Conservation (phyloP, 2,329 filamentous ascomycete species). For the Diaporthe citrichinensis region DNA sequence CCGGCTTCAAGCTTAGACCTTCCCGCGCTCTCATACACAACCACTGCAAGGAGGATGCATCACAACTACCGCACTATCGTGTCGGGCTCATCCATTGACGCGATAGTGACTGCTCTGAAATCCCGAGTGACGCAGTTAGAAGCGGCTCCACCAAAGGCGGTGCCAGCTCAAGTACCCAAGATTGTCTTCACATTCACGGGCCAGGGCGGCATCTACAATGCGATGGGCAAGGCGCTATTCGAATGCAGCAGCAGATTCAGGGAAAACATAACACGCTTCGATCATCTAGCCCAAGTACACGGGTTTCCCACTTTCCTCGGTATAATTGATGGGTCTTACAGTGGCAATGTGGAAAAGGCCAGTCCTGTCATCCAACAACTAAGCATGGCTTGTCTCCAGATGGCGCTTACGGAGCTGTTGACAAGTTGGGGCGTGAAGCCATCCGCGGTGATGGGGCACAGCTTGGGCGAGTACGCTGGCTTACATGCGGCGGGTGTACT, state of each 20-base stretch:
- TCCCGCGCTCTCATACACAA: constrained; percentile 74
- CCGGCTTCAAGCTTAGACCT: constrained; percentile 61
- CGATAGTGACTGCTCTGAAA: constrained; percentile 58
- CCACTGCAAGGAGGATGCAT: constrained; percentile 75
- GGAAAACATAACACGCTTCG: constrained; percentile 64
- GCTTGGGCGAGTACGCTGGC: constrained; percentile 78
- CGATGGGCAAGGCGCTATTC: constrained; percentile 59
- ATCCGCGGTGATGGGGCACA: constrained; percentile 64
- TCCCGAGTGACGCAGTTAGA: constrained; percentile 52
- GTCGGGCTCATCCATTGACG: constrained; percentile 55
- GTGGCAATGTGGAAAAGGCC: constrained; percentile 53
- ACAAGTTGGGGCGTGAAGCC: constrained; percentile 68
- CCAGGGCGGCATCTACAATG: constrained; percentile 68
- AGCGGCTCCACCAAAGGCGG: constrained; percentile 53
- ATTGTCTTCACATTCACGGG: constrained; percentile 69
- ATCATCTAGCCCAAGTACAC: constrained; percentile 63
- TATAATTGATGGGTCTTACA: constrained; percentile 58
- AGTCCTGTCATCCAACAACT: constrained; percentile 66
- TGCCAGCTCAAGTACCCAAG: constrained; percentile 53
- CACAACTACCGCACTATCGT: constrained; percentile 69
- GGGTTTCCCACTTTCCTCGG: constrained; percentile 69
- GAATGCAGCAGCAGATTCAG: constrained; percentile 44
- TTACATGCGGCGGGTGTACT: constrained; percentile 79
- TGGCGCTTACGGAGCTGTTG: constrained; percentile 70
- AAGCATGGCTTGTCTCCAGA: constrained; percentile 66